phyloP scores from a whole-genome alignment of 495 filamentous ascomycete genomes.

The Delitschia confertaspora region DNA sequence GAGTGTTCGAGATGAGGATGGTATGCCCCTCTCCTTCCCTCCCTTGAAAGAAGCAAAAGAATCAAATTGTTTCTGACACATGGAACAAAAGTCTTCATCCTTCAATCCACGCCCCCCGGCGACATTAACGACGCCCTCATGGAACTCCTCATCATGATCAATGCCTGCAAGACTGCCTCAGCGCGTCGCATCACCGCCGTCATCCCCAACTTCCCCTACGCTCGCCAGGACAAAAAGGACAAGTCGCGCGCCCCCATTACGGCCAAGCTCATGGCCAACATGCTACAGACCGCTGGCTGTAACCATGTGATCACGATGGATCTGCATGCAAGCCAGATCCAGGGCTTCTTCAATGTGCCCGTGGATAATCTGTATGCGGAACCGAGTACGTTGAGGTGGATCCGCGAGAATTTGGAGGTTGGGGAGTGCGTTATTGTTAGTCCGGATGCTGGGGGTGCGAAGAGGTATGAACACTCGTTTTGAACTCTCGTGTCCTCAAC shows the following conservation, averaged over 20 bases:
- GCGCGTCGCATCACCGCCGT: constrained; percentile 85
- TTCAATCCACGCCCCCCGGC: constrained; percentile 90
- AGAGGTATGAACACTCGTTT: constrained; percentile 52
- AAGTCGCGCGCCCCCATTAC: constrained; percentile 86
- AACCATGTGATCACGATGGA: constrained; percentile 45
- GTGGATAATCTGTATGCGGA: constrained; percentile 97
- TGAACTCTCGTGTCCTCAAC: neutral
- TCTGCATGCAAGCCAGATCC: constrained; percentile 65
- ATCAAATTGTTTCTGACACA: constrained; percentile 13
- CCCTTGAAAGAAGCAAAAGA: neutral
- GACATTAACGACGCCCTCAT: constrained; percentile 98
- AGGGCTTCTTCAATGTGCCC: constrained; percentile 97
- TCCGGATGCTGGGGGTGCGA: constrained; percentile 93
- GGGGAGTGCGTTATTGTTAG: constrained; percentile 89
- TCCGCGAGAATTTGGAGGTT: constrained; percentile 74
- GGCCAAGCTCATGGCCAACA: constrained; percentile 92
- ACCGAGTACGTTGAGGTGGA: constrained; percentile 84
- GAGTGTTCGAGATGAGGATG: constrained; percentile 93
- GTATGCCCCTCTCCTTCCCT: constrained; percentile 34
- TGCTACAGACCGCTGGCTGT: constrained; percentile 87
- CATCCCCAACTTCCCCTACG: constrained; percentile 96
- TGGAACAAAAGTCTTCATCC: constrained; percentile 71
- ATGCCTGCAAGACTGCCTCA: constrained; percentile 95
- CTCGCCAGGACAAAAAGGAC: constrained; percentile 99
- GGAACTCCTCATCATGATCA: constrained; percentile 98